phyloP scores from a whole-genome alignment of 2,329 filamentous ascomycete species.

The Alternaria sp. region DNA sequence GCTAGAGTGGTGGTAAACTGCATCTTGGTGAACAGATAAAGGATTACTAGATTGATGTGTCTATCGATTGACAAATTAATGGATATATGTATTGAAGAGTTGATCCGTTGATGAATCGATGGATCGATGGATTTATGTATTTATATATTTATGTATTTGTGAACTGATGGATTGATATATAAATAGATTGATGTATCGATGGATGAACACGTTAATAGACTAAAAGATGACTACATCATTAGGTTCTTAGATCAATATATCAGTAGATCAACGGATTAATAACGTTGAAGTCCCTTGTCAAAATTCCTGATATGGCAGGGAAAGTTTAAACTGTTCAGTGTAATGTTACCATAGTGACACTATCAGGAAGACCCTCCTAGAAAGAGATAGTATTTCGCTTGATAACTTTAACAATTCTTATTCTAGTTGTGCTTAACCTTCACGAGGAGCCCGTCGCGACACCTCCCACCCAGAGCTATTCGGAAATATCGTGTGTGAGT shows the following conservation, averaged over 20 bases:
- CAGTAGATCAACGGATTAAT: background rate
- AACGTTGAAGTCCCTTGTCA: background rate
- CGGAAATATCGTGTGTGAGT: constrained; percentile 7
- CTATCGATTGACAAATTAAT: no score
- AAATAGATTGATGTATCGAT: no score
- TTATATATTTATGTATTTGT: background rate
- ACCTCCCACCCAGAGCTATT: constrained; percentile 13
- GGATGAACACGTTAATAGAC: no score
- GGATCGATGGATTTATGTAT: no score
- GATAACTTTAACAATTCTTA: constrained; percentile 1
- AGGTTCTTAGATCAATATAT: no score
- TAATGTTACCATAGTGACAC: constrained; percentile 2
- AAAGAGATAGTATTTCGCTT: constrained; percentile 7
- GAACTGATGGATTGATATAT: constrained; percentile 1
- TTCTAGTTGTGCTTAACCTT: no score
- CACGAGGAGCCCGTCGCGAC: background rate
- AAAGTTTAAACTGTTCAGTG: constrained; percentile 14
- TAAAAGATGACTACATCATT: no score
- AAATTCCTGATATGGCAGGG: background rate
- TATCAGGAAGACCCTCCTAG: constrained; percentile 5
- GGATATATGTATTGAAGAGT: background rate
- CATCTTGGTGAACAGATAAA: constrained; percentile 19
- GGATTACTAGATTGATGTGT: no score
- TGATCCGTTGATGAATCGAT: background rate
- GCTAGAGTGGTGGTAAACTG: constrained; percentile 25